These are phyloP conservation scores for Fragilaria crotonensis DNA, from an alignment of 108 stramenopile species.

Conservation along the genomic window DNA sequence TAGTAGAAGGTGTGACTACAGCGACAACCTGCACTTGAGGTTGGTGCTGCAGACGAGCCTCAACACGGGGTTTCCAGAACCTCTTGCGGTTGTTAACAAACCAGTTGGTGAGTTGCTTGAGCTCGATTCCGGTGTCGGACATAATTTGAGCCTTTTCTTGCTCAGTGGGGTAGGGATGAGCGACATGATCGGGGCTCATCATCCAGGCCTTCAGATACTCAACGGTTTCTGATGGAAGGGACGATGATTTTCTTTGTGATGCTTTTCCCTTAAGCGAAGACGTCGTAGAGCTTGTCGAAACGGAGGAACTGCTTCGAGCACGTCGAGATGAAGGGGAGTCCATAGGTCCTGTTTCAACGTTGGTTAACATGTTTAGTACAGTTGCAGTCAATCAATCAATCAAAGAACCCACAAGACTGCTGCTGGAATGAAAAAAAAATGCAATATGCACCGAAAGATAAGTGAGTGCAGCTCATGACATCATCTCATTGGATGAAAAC, in stretches of 20 bases:
- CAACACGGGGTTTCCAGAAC: slow-evolving; percentile 83
- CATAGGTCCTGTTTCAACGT: background rate
- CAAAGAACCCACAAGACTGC: background rate
- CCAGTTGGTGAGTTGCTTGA: slow-evolving; percentile 91
- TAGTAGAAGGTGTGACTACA: background rate
- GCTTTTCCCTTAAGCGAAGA: background rate
- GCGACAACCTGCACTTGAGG: slow-evolving; percentile 21
- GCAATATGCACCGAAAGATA: background rate
- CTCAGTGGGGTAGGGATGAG: slow-evolving; percentile 91
- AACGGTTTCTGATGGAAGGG: slow-evolving; percentile 72
- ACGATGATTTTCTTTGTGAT: slow-evolving; percentile 37
- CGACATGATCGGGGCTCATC: slow-evolving; percentile 85
- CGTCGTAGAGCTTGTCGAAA: background rate
- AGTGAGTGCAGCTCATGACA: no score
- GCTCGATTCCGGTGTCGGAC: slow-evolving; percentile 80
- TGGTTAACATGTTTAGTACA: background rate
- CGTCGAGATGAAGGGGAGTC: background rate
- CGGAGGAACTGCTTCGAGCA: background rate
- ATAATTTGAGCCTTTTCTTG: slow-evolving; percentile 85
- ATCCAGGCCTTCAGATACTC: slow-evolving; percentile 90
- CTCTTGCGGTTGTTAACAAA: slow-evolving; percentile 91
- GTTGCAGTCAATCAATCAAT: background rate
- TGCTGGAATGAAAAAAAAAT: background rate
- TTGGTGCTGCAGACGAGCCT: slow-evolving; percentile 58
- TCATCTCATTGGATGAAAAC: background rate